Conservation (phyloP, 73 alveolate genomes). For the Paramecium pentaurelia region DNA sequence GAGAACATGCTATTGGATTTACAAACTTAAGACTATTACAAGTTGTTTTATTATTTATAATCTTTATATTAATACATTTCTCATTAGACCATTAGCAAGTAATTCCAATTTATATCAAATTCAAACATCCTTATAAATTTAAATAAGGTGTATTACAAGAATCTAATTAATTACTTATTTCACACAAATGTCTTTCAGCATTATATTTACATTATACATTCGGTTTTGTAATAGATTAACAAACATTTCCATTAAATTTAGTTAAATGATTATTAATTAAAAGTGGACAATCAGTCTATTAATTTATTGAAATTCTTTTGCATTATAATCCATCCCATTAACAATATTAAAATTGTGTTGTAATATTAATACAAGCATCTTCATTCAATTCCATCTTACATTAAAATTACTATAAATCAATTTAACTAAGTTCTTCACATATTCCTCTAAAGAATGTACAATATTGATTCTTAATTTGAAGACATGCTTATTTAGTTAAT, state of each 20-base stretch:
- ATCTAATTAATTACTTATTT: not conserved
- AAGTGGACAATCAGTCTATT: not conserved
- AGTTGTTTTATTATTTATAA: not conserved
- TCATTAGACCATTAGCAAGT: not conserved
- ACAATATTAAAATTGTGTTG: slow-evolving; percentile 3
- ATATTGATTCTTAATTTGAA: not conserved
- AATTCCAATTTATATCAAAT: not conserved
- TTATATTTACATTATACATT: not conserved
- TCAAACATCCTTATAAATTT: not conserved
- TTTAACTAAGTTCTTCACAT: not conserved
- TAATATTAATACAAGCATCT: not conserved
- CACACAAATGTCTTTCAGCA: not conserved
- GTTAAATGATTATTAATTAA: no score
- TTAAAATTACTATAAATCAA: not conserved
- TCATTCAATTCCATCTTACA: slow-evolving; percentile 1
- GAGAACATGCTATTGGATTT: not conserved
- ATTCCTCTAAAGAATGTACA: not conserved
- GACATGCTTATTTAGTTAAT: not conserved
- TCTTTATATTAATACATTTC: not conserved
- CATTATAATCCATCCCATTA: not conserved
- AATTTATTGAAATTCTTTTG: not conserved
- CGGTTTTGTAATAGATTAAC: not conserved
- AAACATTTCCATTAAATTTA: not conserved
- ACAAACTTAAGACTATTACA: not conserved
- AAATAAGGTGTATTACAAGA: not conserved